Evolutionary conservation across 2,329 filamentous ascomycete genomes (phyloP), one percentile per base, ranked within the genome.

Genomic region (Aspergillus sp.): DNA sequence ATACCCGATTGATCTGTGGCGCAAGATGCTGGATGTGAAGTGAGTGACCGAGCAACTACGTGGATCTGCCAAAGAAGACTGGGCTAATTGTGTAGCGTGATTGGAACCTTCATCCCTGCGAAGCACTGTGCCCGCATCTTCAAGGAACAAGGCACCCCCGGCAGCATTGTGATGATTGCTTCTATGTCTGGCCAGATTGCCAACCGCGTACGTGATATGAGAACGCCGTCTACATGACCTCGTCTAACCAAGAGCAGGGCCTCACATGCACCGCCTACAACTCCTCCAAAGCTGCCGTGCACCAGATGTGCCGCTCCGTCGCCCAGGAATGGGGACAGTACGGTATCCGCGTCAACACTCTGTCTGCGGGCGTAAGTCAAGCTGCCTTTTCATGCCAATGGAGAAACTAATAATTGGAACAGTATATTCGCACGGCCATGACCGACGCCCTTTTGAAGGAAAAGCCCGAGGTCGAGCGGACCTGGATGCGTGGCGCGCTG

Each of bases 281-380:
- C 58, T 67, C 76, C 2, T 78, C 74, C 48, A 81, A 80, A 60
- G 71, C 76, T 1, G 77, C 73, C 0, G 72, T 80, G 5, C 72
- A 75, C 50, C 77, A 80, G 53, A 70, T 80, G 17, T 70, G 72
- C n/a, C 73, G 77, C 19, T 76, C 72, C 2, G 65, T 80, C 19
- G 74, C 78, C 0, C 73, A 74, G 17, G 79, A 80, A 66, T 79
- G 70, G 76, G 75, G 66, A 50, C 70, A 77, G 60, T 73, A 88
- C 67, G 84, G 83, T 35, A 92, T 94, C 63, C 82, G 89, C 2
- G 86, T 93, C 55, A 93, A 94, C 74, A 90, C 87, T 13, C 82
- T 94, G 57, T 90, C 86, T 17, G 88, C 89, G 0, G 89, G 89
- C 8, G 73, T 75, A 68, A 54, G 68, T 62, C 6, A 7, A 13